Conservation (phyloP, 768 basidiomycete genomes). For the Rhizopogon vesiculosus region DNA sequence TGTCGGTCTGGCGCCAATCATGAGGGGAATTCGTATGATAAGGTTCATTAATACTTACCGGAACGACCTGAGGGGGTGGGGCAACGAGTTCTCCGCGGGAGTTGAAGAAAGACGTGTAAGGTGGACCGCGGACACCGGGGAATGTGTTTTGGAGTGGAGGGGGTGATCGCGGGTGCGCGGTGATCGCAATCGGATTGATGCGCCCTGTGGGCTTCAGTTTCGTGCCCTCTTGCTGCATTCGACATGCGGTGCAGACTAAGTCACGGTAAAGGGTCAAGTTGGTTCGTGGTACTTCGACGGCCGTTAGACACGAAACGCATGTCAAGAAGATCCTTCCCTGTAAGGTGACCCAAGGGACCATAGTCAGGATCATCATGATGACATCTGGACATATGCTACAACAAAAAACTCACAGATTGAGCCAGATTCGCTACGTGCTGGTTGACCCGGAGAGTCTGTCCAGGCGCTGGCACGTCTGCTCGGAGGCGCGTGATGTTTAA, state of each 20-base stretch:
- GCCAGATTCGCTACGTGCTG: neutral
- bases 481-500: neutral
- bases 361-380: neutral
- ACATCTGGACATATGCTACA: neutral
- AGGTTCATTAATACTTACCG: neutral
- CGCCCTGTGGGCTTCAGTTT: neutral
- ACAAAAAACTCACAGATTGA: conserved; percentile 2
- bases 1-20: neutral
- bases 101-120: neutral
- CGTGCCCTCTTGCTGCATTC: neutral
- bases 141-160: neutral
- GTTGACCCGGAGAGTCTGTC: neutral
- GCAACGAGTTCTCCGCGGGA: neutral
- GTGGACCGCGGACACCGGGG: neutral
- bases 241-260: conserved; percentile 12
- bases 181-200: neutral
- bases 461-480: no score
- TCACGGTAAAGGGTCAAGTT: neutral
- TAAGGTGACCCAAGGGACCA: neutral
- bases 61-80: neutral
- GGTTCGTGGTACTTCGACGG: conserved; percentile 1
- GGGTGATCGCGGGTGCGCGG: neutral
- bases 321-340: neutral
- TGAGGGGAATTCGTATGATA: neutral
- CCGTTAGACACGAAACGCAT: conserved; percentile 6